Conservation (phyloP, 805 yeast genomes). For the Sugiyamaella lignohabitans region DNA sequence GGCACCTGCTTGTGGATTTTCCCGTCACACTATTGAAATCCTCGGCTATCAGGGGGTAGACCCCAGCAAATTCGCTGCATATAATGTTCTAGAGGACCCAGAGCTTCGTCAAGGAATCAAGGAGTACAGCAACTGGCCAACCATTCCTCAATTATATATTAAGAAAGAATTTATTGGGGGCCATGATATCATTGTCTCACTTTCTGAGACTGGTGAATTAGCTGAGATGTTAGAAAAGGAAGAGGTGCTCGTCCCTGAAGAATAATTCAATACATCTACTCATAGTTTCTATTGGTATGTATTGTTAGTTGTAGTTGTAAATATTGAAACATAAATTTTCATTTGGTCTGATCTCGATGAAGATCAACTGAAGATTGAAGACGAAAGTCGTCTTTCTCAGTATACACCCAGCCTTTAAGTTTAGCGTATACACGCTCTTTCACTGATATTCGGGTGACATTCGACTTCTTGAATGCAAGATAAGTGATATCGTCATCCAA, state of each 20-base stretch:
- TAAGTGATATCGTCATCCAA: conserved; percentile 8
- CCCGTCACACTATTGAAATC: conserved; percentile 87
- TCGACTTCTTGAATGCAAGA: conserved; percentile 9
- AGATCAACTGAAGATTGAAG: too few relatives aligned
- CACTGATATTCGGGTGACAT: conserved; percentile 4
- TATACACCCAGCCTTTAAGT: conserved; percentile 18
- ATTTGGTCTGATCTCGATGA: too few relatives aligned
- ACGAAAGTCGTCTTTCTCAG: conserved; percentile 4
- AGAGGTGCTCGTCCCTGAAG: conserved; percentile 74
- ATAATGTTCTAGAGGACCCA: conserved; percentile 89
- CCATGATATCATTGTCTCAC: conserved; percentile 86
- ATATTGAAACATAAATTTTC: too few relatives aligned
- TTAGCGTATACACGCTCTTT: conserved; percentile 9
- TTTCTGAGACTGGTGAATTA: conserved; percentile 84
- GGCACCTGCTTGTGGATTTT: conserved; percentile 96
- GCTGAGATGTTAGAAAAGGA: conserved; percentile 75
- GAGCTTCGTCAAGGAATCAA: conserved; percentile 93
- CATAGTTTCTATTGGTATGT: too few relatives aligned
- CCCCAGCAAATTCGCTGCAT: conserved; percentile 93
- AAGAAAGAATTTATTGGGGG: conserved; percentile 91
- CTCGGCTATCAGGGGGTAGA: conserved; percentile 97
- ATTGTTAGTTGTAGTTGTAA: too few relatives aligned
- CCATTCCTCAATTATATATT: conserved; percentile 93
- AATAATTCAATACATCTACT: too few relatives aligned
- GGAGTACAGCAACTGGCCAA: conserved; percentile 96